phyloP scores from a whole-genome alignment of 1,139 yeast species.

The Pichiaceae sp. region DNA sequence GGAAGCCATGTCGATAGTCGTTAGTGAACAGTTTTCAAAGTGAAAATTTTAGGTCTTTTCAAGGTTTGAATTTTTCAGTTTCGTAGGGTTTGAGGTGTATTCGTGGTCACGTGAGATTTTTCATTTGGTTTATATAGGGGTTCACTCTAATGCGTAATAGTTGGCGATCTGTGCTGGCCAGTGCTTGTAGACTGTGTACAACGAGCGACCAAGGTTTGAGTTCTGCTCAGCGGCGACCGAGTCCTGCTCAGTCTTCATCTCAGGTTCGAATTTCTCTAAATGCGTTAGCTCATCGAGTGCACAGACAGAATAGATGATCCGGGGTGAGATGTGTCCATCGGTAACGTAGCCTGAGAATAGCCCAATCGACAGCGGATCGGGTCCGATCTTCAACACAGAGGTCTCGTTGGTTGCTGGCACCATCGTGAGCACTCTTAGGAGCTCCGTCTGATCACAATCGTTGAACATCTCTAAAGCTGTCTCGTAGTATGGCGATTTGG shows the following conservation, averaged over 20 bases:
- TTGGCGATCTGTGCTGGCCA: conserved; percentile 18
- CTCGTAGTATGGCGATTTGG: neutral
- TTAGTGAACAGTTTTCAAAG: neutral
- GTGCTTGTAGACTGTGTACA: conserved; percentile 8
- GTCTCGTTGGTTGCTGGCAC: too few relatives aligned
- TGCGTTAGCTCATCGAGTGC: neutral
- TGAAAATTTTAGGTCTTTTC: neutral
- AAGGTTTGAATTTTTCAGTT: neutral
- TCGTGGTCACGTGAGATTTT: neutral
- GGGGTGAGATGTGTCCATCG: neutral
- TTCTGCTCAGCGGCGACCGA: neutral
- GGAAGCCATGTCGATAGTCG: conserved; percentile 27
- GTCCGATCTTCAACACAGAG: neutral
- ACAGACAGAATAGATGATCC: neutral
- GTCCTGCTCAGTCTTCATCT: neutral
- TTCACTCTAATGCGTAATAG: conserved; percentile 24
- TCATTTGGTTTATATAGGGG: too few relatives aligned
- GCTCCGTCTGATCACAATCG: too few relatives aligned
- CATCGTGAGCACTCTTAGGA: too few relatives aligned
- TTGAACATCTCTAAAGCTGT: neutral
- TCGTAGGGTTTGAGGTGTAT: neutral
- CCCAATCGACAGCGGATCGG: neutral
- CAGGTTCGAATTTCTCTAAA: neutral
- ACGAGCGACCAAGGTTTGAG: neutral
- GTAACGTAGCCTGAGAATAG: neutral